Evolutionary conservation across 306 rosid species (phyloP).

Genomic region (Fragaria iinumae): DNA sequence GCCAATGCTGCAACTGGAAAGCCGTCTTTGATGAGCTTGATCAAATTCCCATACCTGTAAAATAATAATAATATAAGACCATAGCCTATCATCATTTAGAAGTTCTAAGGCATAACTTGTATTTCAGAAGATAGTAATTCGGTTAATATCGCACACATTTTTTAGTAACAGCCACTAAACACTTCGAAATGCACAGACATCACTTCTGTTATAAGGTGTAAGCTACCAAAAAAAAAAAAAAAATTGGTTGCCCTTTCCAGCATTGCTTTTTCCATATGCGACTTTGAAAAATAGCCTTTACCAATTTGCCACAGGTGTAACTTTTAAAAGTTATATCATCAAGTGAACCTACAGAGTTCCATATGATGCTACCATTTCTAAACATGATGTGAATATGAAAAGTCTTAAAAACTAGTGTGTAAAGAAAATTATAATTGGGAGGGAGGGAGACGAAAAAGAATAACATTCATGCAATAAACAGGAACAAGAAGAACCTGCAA

Average conservation of each 20-base stretch:
- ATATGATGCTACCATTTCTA: not conserved
- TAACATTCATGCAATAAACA: not conserved
- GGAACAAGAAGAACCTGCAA: not conserved
- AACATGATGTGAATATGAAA: not conserved
- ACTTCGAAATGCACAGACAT: not conserved
- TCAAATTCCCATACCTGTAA: conserved; percentile 90
- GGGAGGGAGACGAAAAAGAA: not conserved
- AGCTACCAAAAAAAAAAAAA: too few species aligned
- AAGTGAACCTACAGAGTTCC: not conserved
- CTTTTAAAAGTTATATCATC: not conserved
- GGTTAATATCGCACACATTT: not conserved
- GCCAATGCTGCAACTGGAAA: conserved; percentile 89
- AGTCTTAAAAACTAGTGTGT: not conserved
- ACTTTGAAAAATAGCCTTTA: too few species aligned
- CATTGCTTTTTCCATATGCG: too few species aligned
- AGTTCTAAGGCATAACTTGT: not conserved
- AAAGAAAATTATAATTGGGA: not conserved
- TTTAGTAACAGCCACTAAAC: not conserved
- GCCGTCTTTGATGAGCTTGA: conserved; percentile 96
- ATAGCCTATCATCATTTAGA: not conserved
- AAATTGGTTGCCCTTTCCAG: too few species aligned
- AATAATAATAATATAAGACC: not conserved
- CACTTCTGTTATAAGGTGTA: not conserved
- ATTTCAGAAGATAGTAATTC: not conserved
- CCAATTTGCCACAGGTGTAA: too few species aligned